Percentiles rank a stretch among this genome's conserved stretches.
phyloP scores from a whole-genome alignment of 1,284 basidiomycete species.

The Mycena sp. region DNA sequence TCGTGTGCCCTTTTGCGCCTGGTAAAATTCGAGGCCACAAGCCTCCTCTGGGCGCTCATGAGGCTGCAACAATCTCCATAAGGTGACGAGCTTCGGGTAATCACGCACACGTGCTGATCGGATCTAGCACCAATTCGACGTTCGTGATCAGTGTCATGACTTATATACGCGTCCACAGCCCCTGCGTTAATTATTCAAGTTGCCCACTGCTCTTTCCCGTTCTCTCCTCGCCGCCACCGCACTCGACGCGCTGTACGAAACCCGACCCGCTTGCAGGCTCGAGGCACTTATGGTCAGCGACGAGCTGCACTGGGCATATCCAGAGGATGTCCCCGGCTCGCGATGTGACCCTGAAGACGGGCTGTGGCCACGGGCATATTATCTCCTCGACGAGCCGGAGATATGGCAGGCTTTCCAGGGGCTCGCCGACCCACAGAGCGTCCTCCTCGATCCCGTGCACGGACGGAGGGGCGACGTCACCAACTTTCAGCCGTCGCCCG shows the following conservation, averaged over 20 bases:
- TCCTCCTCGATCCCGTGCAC: constrained; percentile 47
- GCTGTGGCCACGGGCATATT: constrained; percentile 68
- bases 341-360: constrained; percentile 67
- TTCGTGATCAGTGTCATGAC: constrained; percentile 5
- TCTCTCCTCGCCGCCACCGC: background rate
- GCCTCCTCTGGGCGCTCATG: background rate
- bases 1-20: background rate
- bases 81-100: background rate
- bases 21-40: too few relatives aligned
- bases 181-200: background rate
- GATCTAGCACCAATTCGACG: background rate
- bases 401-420: constrained; percentile 58
- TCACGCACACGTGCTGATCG: constrained; percentile 23
- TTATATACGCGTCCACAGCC: constrained; percentile 20
- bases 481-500: constrained; percentile 69
- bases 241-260: too few relatives aligned
- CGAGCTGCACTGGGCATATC: constrained; percentile 52
- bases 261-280: too few relatives aligned
- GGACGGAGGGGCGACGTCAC: constrained; percentile 61
- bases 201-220: background rate
- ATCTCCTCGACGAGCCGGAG: constrained; percentile 54
- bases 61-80: background rate
- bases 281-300: constrained; percentile 32
- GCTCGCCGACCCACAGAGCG: constrained; percentile 59
- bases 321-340: constrained; percentile 66